Percentiles rank a stretch among this genome's conserved stretches.
Conservation (phyloP, 495 filamentous ascomycete species). For the Aspergillus steynii region DNA sequence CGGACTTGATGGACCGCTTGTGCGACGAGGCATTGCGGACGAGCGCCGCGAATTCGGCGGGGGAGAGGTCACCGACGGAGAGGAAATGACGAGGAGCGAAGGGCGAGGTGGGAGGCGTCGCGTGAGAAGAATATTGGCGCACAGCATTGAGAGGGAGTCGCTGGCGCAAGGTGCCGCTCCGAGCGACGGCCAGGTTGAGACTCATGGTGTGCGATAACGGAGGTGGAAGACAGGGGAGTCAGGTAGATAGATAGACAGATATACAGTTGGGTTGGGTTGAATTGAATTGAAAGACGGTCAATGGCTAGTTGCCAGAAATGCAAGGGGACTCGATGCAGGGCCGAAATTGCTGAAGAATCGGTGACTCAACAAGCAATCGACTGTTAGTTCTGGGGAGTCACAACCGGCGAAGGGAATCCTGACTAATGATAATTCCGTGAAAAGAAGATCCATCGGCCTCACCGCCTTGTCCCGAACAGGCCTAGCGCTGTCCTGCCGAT, state of each 20-base stretch:
- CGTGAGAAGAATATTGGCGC: slow-evolving; percentile 40
- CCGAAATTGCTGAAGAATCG: too few relatives aligned
- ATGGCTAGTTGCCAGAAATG: not conserved
- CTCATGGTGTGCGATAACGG: slow-evolving; percentile 37
- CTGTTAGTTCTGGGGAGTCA: too few relatives aligned
- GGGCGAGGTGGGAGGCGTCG: slow-evolving; percentile 43
- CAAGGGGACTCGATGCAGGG: not conserved
- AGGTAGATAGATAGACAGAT: not conserved
- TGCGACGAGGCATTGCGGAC: slow-evolving; percentile 75
- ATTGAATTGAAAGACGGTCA: not conserved
- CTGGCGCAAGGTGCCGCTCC: slow-evolving; percentile 35
- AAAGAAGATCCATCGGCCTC: too few relatives aligned
- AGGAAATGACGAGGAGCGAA: slow-evolving; percentile 78
- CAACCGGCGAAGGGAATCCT: too few relatives aligned
- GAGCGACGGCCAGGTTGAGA: slow-evolving; percentile 53
- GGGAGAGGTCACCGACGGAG: slow-evolving; percentile 81
- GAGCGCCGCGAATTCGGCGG: slow-evolving; percentile 74
- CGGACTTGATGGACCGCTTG: slow-evolving; percentile 77
- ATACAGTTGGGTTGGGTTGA: not conserved
- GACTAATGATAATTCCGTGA: too few relatives aligned
- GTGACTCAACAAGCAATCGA: too few relatives aligned
- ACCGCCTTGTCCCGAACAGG: too few relatives aligned
- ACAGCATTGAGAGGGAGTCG: slow-evolving; percentile 34
- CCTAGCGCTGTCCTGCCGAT: too few relatives aligned
- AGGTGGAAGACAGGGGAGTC: not conserved